Evolutionary conservation across 2,329 filamentous ascomycete species (phyloP), one percentile per base, ranked within the genome.

Genomic region (Hymenoscyphus occultus): DNA sequence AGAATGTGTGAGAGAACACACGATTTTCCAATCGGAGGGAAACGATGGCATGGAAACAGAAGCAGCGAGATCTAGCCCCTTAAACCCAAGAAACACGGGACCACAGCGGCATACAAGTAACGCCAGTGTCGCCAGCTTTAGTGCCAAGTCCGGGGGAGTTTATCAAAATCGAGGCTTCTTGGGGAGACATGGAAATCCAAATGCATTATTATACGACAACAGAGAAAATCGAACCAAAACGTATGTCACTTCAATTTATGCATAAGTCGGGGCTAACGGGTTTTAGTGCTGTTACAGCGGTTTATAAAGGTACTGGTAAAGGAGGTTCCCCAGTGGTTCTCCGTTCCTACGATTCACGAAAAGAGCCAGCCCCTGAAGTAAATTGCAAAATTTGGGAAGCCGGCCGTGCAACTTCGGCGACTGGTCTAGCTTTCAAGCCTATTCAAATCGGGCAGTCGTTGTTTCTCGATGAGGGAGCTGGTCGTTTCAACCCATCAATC

Each of bases 361-460:
- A 90, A 77, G 95, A 98, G 76, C 90, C 93, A 0, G 86, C 93
- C 0, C 91, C 94, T 2, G 93, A 97, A 76, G 94, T 92, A 67
- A 91, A 97, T 74, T 97, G 93, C 78, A 96, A 90, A 57, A 95
- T 99, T 64, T 99, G 95, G 95, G 90, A 99, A 79, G 95, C 95
- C 4, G 95, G 95, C 12, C 87, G 95, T 66, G 95, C 95, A n/a
- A 99, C 95, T 0, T 92, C 86, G 62, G 92, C 95, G 0, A 95
- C 94, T 0, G 92, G 91, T 0, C 82, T 97, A 56, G 95, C 95
- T 0, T 99, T 99, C 80, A 99, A 99, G 76, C 93, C 94, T 0
- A 93, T 99, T 60, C 90, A 91, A 70, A 91, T 99, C 48, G 95
- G 95, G 3, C 94, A 98, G 76, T 94, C 93, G 0, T 83, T 93